These are phyloP conservation scores for Agarophyton chilense DNA, from an alignment of 23 red algal genomes.

Conservation along the genomic window DNA sequence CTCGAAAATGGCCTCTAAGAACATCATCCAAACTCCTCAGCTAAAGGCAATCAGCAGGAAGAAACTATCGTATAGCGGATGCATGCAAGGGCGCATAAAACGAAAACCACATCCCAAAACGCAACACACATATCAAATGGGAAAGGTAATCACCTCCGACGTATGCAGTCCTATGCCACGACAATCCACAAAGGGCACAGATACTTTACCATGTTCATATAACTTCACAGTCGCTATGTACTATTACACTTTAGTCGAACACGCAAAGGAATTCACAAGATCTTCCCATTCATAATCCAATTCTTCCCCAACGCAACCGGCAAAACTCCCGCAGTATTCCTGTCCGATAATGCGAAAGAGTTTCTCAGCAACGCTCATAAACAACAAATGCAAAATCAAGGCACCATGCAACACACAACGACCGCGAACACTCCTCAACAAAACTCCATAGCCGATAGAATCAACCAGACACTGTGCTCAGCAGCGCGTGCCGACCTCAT, in stretches of 20 bases:
- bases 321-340: neutral
- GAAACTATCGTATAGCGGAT: neutral
- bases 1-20: neutral
- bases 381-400: neutral
- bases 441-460: conserved; percentile 27
- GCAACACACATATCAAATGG: neutral
- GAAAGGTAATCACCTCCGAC: neutral
- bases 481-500: conserved; percentile 4
- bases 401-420: neutral
- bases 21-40: neutral
- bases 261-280: neutral
- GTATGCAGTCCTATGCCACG: neutral
- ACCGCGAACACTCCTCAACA: conserved; percentile 5
- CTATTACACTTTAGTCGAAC: neutral
- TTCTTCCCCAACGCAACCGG: neutral
- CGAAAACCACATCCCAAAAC: neutral
- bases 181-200: neutral
- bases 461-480: conserved; percentile 25
- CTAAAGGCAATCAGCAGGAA: neutral
- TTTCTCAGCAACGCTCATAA: neutral
- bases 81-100: neutral
- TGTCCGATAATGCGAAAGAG: conserved; percentile 18
- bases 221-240: neutral
- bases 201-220: neutral
- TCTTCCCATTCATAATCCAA: neutral